Evolutionary conservation across 805 yeast genomes (phyloP).

Genomic region (Starmerella apis): DNA sequence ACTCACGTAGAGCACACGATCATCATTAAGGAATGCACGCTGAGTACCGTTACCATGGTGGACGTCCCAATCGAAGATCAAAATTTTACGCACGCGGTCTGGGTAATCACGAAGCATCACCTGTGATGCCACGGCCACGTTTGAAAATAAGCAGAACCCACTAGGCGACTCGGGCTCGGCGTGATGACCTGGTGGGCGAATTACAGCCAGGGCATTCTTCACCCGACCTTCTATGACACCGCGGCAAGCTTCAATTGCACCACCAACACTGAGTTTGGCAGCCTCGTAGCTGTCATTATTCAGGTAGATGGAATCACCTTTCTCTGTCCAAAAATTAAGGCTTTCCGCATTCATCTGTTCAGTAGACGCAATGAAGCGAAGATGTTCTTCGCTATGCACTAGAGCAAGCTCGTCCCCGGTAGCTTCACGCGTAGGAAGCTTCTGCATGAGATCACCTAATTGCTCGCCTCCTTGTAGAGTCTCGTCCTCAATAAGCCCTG

Average conservation of each 20-base stretch:
- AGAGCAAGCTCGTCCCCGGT: constrained; percentile 69
- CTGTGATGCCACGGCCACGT: constrained; percentile 94
- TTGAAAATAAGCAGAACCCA: constrained; percentile 91
- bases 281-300: constrained; percentile 80
- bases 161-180: constrained; percentile 97
- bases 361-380: constrained; percentile 64
- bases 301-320: constrained; percentile 89
- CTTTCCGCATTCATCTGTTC: constrained; percentile 66
- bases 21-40: constrained; percentile 78
- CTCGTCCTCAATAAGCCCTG: constrained; percentile 77
- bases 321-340: constrained; percentile 71
- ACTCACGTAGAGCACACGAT: constrained; percentile 81
- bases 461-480: constrained; percentile 59
- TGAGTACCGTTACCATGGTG: constrained; percentile 99
- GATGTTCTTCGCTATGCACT: constrained; percentile 76
- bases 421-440: constrained; percentile 87
- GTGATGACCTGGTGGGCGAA: constrained; percentile 98
- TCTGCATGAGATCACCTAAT: constrained; percentile 77
- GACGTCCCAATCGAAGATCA: constrained; percentile 93
- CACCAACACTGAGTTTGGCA: constrained; percentile 91
- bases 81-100: constrained; percentile 72
- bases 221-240: constrained; percentile 91
- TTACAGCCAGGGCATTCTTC: constrained; percentile 85
- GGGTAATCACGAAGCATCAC: constrained; percentile 73
- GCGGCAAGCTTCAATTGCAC: constrained; percentile 89